These are phyloP conservation scores for Eutypella sp. DNA, from an alignment of 2,329 filamentous ascomycete genomes.

Conservation along the genomic window DNA sequence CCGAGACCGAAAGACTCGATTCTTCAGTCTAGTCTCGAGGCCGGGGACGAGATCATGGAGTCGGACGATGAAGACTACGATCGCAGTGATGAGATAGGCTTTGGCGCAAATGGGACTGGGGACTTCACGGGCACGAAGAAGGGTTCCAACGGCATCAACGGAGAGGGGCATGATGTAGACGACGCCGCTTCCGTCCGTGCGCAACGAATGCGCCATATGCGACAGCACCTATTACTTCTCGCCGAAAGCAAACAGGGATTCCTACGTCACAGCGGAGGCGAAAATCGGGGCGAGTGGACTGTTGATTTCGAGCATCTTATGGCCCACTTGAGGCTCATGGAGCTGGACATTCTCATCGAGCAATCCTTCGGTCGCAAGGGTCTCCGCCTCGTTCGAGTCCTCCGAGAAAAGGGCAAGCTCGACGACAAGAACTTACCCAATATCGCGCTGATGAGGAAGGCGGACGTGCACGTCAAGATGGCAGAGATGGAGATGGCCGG, in stretches of 20 bases:
- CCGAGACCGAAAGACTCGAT: constrained; percentile 21
- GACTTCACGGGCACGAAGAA: constrained; percentile 5
- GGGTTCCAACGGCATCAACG: constrained; percentile 21
- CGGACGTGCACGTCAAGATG: constrained; percentile 79
- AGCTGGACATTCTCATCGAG: constrained; percentile 77
- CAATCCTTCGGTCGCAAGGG: constrained; percentile 72
- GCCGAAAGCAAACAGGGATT: constrained; percentile 66
- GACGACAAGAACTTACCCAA: constrained; percentile 86
- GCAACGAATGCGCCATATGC: constrained; percentile 54
- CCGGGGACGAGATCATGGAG: constrained; percentile 24
- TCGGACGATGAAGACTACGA: constrained; percentile 33
- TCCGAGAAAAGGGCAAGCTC: constrained; percentile 84
- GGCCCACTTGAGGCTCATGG: constrained; percentile 64
- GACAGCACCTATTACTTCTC: constrained; percentile 69
- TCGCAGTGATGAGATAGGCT: constrained; percentile 21
- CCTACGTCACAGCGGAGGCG: constrained; percentile 59
- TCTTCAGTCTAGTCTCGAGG: constrained; percentile 17
- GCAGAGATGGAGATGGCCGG: constrained; percentile 81
- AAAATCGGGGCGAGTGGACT: constrained; percentile 69
- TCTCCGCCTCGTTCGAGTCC: constrained; percentile 76
- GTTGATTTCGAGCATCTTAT: constrained; percentile 76
- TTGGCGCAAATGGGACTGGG: constrained; percentile 23
- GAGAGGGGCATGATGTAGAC: constrained; percentile 37
- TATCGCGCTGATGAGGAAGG: constrained; percentile 76
- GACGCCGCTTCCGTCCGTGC: constrained; percentile 37